phyloP scores from a whole-genome alignment of 2,329 filamentous ascomycete genomes.

The Knoxdaviesia capensis region DNA sequence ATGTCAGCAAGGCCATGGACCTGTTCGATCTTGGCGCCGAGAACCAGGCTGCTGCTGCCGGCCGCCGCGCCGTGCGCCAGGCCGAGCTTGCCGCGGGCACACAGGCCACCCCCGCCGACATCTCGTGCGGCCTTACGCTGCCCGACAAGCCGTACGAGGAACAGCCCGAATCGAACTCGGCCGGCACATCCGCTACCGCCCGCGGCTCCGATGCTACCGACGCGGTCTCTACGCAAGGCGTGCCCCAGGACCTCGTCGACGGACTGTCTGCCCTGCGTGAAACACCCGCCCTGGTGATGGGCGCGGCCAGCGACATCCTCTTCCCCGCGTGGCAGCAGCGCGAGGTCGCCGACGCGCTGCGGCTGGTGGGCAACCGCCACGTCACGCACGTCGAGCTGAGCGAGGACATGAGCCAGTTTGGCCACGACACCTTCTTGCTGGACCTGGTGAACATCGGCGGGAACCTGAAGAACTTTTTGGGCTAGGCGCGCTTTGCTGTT shows the following conservation, averaged over 20 bases:
- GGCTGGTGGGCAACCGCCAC: conserved; percentile 53
- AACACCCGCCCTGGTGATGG: conserved; percentile 72
- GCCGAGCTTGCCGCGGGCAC: conserved; percentile 34
- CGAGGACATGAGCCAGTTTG: conserved; percentile 85
- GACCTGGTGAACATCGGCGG: conserved; percentile 86
- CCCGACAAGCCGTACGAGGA: conserved; percentile 76
- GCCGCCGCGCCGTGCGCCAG: conserved; percentile 40
- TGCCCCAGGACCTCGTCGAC: conserved; percentile 59
- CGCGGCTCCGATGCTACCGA: conserved; percentile 8
- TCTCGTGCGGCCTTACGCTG: conserved; percentile 56
- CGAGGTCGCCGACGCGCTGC: conserved; percentile 73
- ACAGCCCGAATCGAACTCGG: conserved; percentile 32
- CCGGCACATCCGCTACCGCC: conserved; percentile 11
- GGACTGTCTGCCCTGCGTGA: conserved; percentile 54
- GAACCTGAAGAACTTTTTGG: conserved; percentile 59
- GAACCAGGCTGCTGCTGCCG: conserved; percentile 42
- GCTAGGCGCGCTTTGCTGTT: conserved; percentile 14
- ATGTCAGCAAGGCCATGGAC: conserved; percentile 98
- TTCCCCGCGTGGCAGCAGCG: conserved; percentile 98
- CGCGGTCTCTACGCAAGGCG: conserved; percentile 18
- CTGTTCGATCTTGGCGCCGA: conserved; percentile 73
- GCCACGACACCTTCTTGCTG: conserved; percentile 87
- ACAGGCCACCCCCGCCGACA: conserved; percentile 19
- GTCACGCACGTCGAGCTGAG: conserved; percentile 83
- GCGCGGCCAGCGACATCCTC: conserved; percentile 85